These are phyloP conservation scores for Microdochium trichocladiopsis DNA, from an alignment of 2,329 filamentous ascomycete species.

Conservation along the genomic window DNA sequence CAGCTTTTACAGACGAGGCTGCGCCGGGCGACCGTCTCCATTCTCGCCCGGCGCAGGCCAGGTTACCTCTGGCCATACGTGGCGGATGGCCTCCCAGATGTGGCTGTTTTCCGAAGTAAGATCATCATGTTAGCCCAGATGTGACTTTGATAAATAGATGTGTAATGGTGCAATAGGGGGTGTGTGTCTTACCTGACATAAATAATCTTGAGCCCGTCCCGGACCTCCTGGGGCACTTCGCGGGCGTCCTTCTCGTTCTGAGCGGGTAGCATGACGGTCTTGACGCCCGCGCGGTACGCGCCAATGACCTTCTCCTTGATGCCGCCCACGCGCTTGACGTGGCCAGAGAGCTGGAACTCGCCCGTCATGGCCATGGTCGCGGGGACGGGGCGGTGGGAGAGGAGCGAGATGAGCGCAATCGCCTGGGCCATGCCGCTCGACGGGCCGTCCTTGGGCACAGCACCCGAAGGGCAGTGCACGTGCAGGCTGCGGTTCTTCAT, in stretches of 20 bases:
- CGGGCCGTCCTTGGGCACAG: conserved; percentile 88
- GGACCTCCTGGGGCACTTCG: conserved; percentile 86
- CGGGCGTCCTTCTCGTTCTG: conserved; percentile 89
- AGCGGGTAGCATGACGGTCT: conserved; percentile 81
- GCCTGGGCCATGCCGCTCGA: conserved; percentile 90
- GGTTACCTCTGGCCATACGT: conserved; percentile 84
- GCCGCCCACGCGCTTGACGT: conserved; percentile 88
- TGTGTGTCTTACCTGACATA: conserved; percentile 70
- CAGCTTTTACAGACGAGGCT: conserved; percentile 64
- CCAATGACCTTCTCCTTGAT: conserved; percentile 99
- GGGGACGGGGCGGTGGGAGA: conserved; percentile 78
- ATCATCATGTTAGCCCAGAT: no score
- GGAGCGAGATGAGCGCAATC: conserved; percentile 84
- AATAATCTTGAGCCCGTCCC: conserved; percentile 78
- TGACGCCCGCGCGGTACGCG: conserved; percentile 85
- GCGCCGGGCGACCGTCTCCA: conserved; percentile 56
- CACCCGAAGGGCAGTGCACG: conserved; percentile 90
- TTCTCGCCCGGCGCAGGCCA: conserved; percentile 64
- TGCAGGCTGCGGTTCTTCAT: conserved; percentile 94
- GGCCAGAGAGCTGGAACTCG: conserved; percentile 73
- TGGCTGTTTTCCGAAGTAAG: no score
- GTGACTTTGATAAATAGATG: conserved; percentile 45
- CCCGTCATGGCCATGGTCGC: conserved; percentile 94
- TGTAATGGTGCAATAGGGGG: conserved; percentile 7
- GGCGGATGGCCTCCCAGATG: conserved; percentile 88